phyloP scores from a whole-genome alignment of 768 basidiomycete species.

The Lepiota venenata region DNA sequence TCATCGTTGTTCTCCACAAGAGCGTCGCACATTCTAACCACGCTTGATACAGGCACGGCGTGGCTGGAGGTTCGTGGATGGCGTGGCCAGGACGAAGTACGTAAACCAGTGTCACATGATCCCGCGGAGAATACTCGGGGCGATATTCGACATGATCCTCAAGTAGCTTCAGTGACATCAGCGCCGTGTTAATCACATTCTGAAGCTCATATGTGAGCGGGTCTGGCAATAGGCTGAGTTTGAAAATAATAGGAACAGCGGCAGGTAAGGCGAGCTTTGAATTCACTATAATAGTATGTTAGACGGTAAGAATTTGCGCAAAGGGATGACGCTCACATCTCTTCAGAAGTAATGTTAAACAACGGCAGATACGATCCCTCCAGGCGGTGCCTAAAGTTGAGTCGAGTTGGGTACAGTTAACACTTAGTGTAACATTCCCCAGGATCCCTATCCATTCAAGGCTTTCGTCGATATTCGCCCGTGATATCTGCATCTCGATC shows the following conservation, averaged over 20 bases:
- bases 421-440: conserved; percentile 56
- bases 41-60: not conserved
- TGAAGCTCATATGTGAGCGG: not conserved
- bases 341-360: not conserved
- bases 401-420: conserved; percentile 49
- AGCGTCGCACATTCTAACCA: conserved; percentile 4
- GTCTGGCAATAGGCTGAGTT: not conserved
- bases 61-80: not conserved
- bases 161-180: not conserved
- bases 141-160: not conserved
- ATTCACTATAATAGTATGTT: not conserved
- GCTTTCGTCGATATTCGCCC: conserved; percentile 30
- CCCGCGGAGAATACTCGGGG: not conserved
- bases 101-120: not conserved
- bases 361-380: conserved; percentile 6
- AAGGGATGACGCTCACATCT: not conserved
- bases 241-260: not conserved
- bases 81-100: not conserved
- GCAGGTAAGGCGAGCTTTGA: not conserved
- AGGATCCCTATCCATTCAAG: conserved; percentile 65
- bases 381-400: not conserved
- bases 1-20: conserved; percentile 7
- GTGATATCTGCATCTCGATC: conserved; percentile 71
- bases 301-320: too few relatives aligned
- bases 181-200: not conserved